Conservation (phyloP, 1,139 yeast species). For the Scheffersomyces parashehatae region DNA sequence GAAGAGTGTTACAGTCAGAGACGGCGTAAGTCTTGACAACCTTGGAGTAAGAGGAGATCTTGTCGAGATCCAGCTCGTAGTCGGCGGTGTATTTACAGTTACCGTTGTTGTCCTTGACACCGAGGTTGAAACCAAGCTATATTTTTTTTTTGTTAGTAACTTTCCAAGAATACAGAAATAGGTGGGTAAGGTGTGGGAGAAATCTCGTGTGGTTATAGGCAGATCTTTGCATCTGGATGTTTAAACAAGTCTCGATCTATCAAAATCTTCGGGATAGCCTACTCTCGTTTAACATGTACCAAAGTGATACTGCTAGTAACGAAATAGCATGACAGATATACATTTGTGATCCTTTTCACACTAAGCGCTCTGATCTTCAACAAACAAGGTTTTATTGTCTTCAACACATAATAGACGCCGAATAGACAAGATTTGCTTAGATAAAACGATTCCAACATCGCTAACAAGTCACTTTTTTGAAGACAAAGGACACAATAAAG, state of each 20-base stretch:
- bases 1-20: slow-evolving; percentile 84
- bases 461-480: too few relatives aligned
- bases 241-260: not conserved
- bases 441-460: too few relatives aligned
- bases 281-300: too few relatives aligned
- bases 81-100: slow-evolving; percentile 71
- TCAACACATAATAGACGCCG: too few relatives aligned
- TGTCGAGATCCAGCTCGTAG: slow-evolving; percentile 61
- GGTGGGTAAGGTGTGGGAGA: not conserved
- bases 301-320: too few relatives aligned
- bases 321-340: too few relatives aligned
- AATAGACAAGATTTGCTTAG: too few relatives aligned
- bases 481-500: too few relatives aligned
- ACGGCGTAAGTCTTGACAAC: slow-evolving; percentile 82
- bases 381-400: too few relatives aligned
- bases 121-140: slow-evolving; percentile 73
- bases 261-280: too few relatives aligned
- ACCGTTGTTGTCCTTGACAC: slow-evolving; percentile 70
- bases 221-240: not conserved
- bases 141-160: slow-evolving; percentile 6
- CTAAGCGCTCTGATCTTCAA: too few relatives aligned
- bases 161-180: not conserved
- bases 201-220: not conserved
- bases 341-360: too few relatives aligned
- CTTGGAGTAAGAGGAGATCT: slow-evolving; percentile 55